Evolutionary conservation across 2,329 filamentous ascomycete genomes (phyloP).

Genomic region (Ophiostoma sp.): DNA sequence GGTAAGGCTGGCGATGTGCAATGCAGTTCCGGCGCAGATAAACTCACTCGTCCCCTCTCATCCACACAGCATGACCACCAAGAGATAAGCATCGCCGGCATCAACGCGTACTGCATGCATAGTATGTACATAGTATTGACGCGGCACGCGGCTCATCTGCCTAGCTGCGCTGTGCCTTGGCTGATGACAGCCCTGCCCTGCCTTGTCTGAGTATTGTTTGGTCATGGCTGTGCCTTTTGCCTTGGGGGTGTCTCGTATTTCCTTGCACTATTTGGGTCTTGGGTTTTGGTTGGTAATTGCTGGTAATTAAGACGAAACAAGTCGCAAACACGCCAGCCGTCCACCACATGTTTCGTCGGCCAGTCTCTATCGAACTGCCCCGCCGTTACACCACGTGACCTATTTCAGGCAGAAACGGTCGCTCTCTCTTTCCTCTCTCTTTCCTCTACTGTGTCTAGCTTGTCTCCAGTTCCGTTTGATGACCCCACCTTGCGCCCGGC

Average conservation of each 20-base stretch:
- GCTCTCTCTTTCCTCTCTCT: too few species aligned
- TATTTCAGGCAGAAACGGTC: not conserved
- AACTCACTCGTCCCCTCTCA: too few species aligned
- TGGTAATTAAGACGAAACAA: not conserved
- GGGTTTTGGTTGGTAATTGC: not conserved
- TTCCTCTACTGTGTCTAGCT: not conserved
- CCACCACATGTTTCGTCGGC: not conserved
- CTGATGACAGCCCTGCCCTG: not conserved
- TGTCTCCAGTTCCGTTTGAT: conserved; percentile 18
- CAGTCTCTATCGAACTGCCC: not conserved
- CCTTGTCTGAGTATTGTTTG: not conserved
- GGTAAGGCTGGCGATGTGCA: not conserved
- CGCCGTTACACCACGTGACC: not conserved
- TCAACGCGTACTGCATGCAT: too few species aligned
- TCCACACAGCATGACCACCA: not conserved
- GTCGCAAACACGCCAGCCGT: not conserved
- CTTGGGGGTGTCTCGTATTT: not conserved
- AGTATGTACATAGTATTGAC: not conserved
- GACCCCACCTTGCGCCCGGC: conserved; percentile 18
- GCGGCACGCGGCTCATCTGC: not conserved
- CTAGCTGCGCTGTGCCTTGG: not conserved
- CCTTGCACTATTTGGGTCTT: too few species aligned
- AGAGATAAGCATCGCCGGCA: not conserved
- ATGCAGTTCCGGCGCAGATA: not conserved
- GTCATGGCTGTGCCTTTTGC: not conserved